Evolutionary conservation across 2,329 filamentous ascomycete species (phyloP).

Genomic region (Ceratocystiopsis sp.): DNA sequence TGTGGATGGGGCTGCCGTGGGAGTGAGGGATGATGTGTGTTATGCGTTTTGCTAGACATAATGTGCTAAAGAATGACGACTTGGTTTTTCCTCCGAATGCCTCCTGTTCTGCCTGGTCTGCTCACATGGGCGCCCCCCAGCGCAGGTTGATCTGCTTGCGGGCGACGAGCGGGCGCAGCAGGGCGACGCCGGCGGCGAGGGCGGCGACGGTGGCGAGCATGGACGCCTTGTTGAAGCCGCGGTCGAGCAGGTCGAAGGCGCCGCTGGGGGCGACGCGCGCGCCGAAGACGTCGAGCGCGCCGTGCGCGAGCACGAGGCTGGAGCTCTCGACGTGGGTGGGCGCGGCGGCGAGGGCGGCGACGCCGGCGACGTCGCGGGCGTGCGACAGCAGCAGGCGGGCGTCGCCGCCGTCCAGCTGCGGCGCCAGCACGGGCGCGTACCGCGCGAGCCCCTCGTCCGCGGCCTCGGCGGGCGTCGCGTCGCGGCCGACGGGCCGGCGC

Average conservation of each 20-base stretch:
- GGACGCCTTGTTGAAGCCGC: slow-evolving; percentile 82
- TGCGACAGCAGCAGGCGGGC: slow-evolving; percentile 56
- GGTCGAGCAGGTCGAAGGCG: slow-evolving; percentile 81
- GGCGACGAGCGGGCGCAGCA: slow-evolving; percentile 66
- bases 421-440: slow-evolving; percentile 62
- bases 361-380: slow-evolving; percentile 26
- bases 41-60: too few relatives aligned
- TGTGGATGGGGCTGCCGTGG: slow-evolving; percentile 10
- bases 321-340: slow-evolving; percentile 84
- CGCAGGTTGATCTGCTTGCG: slow-evolving; percentile 51
- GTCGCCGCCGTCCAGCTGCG: too few relatives aligned
- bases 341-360: slow-evolving; percentile 54
- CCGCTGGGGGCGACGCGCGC: slow-evolving; percentile 75
- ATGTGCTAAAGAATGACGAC: not conserved
- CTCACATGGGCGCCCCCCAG: slow-evolving; percentile 31
- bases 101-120: not conserved
- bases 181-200: slow-evolving; percentile 56
- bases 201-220: slow-evolving; percentile 72
- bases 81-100: not conserved
- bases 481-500: slow-evolving; percentile 68
- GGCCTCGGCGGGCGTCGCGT: slow-evolving; percentile 64
- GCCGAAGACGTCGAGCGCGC: slow-evolving; percentile 65
- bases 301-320: slow-evolving; percentile 74
- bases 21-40: too few relatives aligned
- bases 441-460: slow-evolving; percentile 64